Evolutionary conservation across 129 eudicot species (phyloP).

Genomic region (Flaveria sonorensis): DNA sequence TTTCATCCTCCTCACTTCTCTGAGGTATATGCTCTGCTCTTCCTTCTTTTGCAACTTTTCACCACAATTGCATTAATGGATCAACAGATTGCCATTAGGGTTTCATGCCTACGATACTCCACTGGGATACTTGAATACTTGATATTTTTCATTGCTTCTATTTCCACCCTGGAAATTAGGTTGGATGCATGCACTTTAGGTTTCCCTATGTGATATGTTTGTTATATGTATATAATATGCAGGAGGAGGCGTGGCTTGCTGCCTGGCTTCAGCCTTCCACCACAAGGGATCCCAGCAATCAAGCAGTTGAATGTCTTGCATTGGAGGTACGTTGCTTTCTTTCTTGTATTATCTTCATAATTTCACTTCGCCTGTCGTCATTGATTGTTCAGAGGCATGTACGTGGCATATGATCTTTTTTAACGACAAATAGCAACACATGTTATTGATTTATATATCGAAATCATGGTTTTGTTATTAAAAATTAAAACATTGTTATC

Average conservation of each 20-base stretch:
- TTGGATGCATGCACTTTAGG: too few species aligned
- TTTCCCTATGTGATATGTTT: not conserved
- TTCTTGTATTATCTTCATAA: not conserved
- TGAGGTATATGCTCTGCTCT: constrained; percentile 20
- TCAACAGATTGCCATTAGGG: not conserved
- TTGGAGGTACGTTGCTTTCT: not conserved
- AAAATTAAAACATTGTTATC: too few species aligned
- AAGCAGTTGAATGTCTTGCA: constrained; percentile 24
- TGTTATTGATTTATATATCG: too few species aligned
- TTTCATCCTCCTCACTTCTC: constrained; percentile 47
- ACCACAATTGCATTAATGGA: not conserved
- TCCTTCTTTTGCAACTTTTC: not conserved
- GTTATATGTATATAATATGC: not conserved
- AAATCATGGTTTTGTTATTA: too few species aligned
- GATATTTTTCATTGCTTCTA: too few species aligned
- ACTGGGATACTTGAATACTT: too few species aligned
- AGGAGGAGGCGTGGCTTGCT: constrained; percentile 87
- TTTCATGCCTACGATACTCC: not conserved
- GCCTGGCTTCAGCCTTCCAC: constrained; percentile 72
- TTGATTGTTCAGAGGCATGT: too few species aligned
- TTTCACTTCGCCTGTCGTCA: too few species aligned
- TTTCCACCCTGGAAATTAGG: too few species aligned
- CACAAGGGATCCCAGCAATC: not conserved
- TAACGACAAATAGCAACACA: too few species aligned
- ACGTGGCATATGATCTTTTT: too few species aligned